A percentile compares a stretch with the other conserved stretches of the same genome.
phyloP scores from a whole-genome alignment of 306 rosid genomes.

The Dalbergia cultrata region DNA sequence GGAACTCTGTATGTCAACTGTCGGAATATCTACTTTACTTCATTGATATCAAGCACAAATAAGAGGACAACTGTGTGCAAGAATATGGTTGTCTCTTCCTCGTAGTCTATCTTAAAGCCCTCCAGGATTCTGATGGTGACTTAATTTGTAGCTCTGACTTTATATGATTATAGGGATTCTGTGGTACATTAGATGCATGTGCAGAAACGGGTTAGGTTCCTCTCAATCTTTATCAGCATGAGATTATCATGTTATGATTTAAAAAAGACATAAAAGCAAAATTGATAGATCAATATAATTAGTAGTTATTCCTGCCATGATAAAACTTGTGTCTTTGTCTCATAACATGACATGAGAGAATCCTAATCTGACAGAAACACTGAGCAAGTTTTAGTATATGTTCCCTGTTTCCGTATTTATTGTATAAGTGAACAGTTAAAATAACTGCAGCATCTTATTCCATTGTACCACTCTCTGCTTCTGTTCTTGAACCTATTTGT shows the following conservation, averaged over 20 bases:
- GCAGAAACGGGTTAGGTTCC: neutral
- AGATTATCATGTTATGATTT: too few species aligned
- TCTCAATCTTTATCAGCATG: too few species aligned
- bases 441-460: conserved; percentile 13
- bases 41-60: conserved; percentile 31
- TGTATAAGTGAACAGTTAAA: conserved; percentile 13
- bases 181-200: neutral
- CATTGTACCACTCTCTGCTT: neutral
- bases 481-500: conserved; percentile 1
- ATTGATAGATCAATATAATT: too few species aligned
- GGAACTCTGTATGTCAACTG: conserved; percentile 17
- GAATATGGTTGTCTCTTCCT: neutral
- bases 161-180: conserved; percentile 7
- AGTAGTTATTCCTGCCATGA: too few species aligned
- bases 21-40: conserved; percentile 29
- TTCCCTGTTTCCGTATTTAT: neutral
- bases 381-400: neutral
- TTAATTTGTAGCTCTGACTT: conserved; percentile 22
- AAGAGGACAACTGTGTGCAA: conserved; percentile 10
- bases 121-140: conserved; percentile 31
- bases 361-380: neutral
- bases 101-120: neutral
- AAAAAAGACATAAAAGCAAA: too few species aligned
- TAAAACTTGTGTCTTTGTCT: too few species aligned
- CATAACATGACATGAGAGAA: too few species aligned